A percentile compares a stretch with the other conserved stretches of the same genome.
Evolutionary conservation across 179 eudicot genomes (phyloP).

Genomic region (Sideroxylon spinosum): DNA sequence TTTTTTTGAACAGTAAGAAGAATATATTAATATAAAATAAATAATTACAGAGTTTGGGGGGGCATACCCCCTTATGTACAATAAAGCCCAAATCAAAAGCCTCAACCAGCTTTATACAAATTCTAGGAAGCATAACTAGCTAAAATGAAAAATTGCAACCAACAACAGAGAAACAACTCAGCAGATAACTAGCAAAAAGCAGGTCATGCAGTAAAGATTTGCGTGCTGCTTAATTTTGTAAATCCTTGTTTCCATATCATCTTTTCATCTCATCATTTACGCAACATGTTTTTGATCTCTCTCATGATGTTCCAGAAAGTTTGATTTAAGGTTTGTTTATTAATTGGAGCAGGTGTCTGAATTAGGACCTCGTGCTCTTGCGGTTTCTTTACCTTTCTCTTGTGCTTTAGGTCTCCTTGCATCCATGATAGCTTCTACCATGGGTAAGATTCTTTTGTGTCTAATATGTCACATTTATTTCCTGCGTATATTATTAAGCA

Average conservation of each 20-base stretch:
- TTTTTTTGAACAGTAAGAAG: too few species aligned
- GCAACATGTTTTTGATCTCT: neutral
- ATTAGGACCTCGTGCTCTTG: slow-evolving; percentile 65
- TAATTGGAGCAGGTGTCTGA: slow-evolving; percentile 47
- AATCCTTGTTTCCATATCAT: neutral
- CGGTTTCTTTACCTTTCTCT: slow-evolving; percentile 66
- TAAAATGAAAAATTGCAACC: too few species aligned
- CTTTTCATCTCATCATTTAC: neutral
- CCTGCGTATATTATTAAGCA: neutral
- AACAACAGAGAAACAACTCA: too few species aligned
- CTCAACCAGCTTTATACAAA: too few species aligned
- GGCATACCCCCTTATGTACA: too few species aligned
- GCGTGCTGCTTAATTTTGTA: slow-evolving; percentile 2
- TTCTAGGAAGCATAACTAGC: too few species aligned
- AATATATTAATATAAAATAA: too few species aligned
- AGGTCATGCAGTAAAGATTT: too few species aligned
- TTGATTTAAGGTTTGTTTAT: slow-evolving; percentile 13
- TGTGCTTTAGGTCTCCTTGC: slow-evolving; percentile 72
- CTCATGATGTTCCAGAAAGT: slow-evolving; percentile 2
- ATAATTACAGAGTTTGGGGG: too few species aligned
- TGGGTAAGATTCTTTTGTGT: slow-evolving; percentile 48
- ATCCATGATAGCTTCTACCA: slow-evolving; percentile 70
- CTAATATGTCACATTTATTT: too few species aligned
- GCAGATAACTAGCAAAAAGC: too few species aligned
- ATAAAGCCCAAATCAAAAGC: too few species aligned